Conservation (phyloP, 1,284 basidiomycete genomes). For the Afroboletus lepidellus region DNA sequence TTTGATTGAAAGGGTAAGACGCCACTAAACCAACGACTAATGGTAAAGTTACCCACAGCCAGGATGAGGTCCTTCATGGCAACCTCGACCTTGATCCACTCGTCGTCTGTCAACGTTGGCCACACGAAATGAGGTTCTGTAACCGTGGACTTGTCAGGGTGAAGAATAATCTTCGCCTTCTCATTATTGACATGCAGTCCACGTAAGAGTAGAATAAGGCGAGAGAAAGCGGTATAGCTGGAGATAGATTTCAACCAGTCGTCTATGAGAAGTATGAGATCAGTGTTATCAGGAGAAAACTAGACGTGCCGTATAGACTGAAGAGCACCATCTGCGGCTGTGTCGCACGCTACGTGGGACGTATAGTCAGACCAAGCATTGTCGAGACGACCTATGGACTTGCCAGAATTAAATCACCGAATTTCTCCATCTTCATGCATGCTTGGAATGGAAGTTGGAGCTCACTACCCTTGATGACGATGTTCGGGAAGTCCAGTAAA, state of each 20-base stretch:
- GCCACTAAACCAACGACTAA: neutral
- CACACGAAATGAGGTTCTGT: slow-evolving; percentile 99
- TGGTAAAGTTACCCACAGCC: slow-evolving; percentile 48
- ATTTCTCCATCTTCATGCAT: slow-evolving; percentile 99
- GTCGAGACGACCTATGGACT: slow-evolving; percentile 15
- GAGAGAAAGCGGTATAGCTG: slow-evolving; percentile 98
- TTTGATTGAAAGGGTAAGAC: slow-evolving; percentile 31
- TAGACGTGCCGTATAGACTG: slow-evolving; percentile 81
- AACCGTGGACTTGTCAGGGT: slow-evolving; percentile 91
- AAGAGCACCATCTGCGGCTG: slow-evolving; percentile 99
- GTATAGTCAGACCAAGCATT: slow-evolving; percentile 2
- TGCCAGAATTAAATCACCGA: slow-evolving; percentile 93
- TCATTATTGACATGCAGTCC: slow-evolving; percentile 99
- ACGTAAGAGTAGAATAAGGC: slow-evolving; percentile 92
- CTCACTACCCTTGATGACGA: slow-evolving; percentile 99
- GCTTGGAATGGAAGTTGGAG: slow-evolving; percentile 99
- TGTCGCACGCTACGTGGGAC: slow-evolving; percentile 69
- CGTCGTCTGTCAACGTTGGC: slow-evolving; percentile 93
- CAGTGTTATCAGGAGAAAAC: neutral
- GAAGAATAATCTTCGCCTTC: slow-evolving; percentile 94
- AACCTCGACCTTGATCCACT: slow-evolving; percentile 99
- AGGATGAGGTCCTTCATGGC: slow-evolving; percentile 94
- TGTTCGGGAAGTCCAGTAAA: slow-evolving; percentile 98
- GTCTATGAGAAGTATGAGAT: slow-evolving; percentile 46
- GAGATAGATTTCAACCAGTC: slow-evolving; percentile 99